Evolutionary conservation across 306 rosid species (phyloP).

Genomic region (Oxytropis ochrocephala): DNA sequence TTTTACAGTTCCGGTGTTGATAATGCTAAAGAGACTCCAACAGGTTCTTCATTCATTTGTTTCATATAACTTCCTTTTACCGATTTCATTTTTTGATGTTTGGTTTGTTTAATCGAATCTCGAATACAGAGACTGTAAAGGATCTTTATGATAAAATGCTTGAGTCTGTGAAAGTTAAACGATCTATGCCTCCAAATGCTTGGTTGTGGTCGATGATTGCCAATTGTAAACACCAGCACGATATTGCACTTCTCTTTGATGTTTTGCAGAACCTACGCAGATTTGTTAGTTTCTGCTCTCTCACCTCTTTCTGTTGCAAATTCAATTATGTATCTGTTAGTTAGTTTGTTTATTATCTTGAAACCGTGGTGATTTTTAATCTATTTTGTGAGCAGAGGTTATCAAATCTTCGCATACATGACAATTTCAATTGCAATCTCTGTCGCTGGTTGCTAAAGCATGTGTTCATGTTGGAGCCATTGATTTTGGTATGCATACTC

Average conservation of each 20-base stretch:
- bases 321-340: neutral
- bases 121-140: slow-evolving; percentile 65
- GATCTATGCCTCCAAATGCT: slow-evolving; percentile 91
- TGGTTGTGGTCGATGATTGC: slow-evolving; percentile 86
- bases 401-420: slow-evolving; percentile 79
- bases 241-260: slow-evolving; percentile 68
- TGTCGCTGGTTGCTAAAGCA: slow-evolving; percentile 77
- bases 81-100: slow-evolving; percentile 6
- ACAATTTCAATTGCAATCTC: slow-evolving; percentile 61
- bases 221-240: slow-evolving; percentile 58
- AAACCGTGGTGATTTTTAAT: neutral
- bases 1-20: slow-evolving; percentile 40
- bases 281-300: slow-evolving; percentile 57
- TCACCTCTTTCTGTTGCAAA: neutral
- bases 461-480: slow-evolving; percentile 73
- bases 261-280: slow-evolving; percentile 64
- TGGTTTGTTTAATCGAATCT: slow-evolving; percentile 7
- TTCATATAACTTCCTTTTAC: neutral
- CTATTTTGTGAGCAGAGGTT: slow-evolving; percentile 60
- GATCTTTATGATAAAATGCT: slow-evolving; percentile 68
- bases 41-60: slow-evolving; percentile 46
- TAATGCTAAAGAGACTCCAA: slow-evolving; percentile 26
- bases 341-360: neutral
- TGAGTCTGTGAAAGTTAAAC: slow-evolving; percentile 54
- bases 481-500: slow-evolving; percentile 52